These are phyloP conservation scores for Mycena crocata DNA, from an alignment of 768 basidiomycete genomes.

Conservation along the genomic window DNA sequence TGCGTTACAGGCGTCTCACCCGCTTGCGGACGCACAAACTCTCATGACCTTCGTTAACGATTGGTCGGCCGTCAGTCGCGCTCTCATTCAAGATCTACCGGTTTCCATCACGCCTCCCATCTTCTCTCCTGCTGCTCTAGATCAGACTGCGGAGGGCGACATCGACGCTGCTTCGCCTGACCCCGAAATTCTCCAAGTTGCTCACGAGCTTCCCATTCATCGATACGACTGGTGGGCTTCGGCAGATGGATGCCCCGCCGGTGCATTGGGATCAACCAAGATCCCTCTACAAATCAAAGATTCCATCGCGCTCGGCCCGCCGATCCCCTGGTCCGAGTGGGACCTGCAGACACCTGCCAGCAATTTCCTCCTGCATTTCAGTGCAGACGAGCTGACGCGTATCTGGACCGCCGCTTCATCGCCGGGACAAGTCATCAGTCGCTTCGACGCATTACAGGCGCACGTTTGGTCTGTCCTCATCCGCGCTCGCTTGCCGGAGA, in stretches of 20 bases:
- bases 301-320: slow-evolving; percentile 30
- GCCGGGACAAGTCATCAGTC: slow-evolving; percentile 38
- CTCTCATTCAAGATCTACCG: slow-evolving; percentile 19
- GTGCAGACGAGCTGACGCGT: slow-evolving; percentile 39
- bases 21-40: slow-evolving; percentile 51
- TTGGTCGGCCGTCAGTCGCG: slow-evolving; percentile 46
- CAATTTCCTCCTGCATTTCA: slow-evolving; percentile 42
- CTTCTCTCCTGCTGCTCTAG: slow-evolving; percentile 45
- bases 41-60: slow-evolving; percentile 47
- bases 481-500: slow-evolving; percentile 41
- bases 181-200: slow-evolving; percentile 35
- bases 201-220: slow-evolving; percentile 40
- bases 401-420: slow-evolving; percentile 46
- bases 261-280: slow-evolving; percentile 28
- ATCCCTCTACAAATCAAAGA: slow-evolving; percentile 32
- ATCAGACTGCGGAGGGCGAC: slow-evolving; percentile 44
- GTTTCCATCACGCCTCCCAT: slow-evolving; percentile 36
- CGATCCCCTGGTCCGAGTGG: slow-evolving; percentile 45
- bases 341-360: slow-evolving; percentile 40
- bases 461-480: slow-evolving; percentile 50
- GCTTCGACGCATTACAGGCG: slow-evolving; percentile 50
- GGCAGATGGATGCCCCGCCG: slow-evolving; percentile 32
- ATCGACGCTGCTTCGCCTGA: slow-evolving; percentile 41
- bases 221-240: slow-evolving; percentile 49
- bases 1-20: slow-evolving; percentile 47